Conservation (phyloP, 2,329 filamentous ascomycete species). For the Colletotrichum camelliae region DNA sequence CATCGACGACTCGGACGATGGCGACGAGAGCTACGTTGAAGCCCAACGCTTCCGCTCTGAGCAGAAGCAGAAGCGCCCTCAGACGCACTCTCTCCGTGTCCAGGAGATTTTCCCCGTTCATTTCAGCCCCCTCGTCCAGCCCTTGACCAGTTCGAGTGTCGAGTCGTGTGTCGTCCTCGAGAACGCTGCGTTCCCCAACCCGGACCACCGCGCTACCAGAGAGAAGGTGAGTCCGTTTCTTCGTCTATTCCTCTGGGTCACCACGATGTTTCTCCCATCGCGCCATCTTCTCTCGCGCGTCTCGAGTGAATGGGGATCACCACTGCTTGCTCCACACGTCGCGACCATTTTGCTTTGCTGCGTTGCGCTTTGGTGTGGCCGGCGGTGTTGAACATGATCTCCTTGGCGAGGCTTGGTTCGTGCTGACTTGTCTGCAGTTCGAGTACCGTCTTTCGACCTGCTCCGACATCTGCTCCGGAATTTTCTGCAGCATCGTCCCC, state of each 20-base stretch:
- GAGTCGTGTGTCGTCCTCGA: conserved; percentile 64
- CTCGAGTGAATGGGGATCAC: neutral
- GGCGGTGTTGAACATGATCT: neutral
- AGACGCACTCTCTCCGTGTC: conserved; percentile 35
- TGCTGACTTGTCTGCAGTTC: conserved; percentile 56
- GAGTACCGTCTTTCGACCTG: conserved; percentile 77
- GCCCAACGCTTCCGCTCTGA: conserved; percentile 45
- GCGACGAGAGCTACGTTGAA: conserved; percentile 40
- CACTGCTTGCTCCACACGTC: neutral
- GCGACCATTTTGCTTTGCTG: neutral
- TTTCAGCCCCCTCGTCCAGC: conserved; percentile 76
- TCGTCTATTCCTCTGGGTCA: neutral
- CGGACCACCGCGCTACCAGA: conserved; percentile 52
- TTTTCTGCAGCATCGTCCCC: conserved; percentile 73
- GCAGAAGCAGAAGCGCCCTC: conserved; percentile 40
- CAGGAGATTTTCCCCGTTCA: conserved; percentile 59
- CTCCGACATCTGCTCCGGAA: conserved; percentile 77
- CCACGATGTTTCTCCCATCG: neutral
- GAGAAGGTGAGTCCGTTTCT: conserved; percentile 54
- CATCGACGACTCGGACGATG: conserved; percentile 45
- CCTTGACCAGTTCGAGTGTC: conserved; percentile 70
- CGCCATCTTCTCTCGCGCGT: neutral
- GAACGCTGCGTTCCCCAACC: conserved; percentile 56
- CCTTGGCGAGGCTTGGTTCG: neutral
- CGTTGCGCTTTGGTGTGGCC: neutral